Evolutionary conservation across 1,284 basidiomycete genomes (phyloP), one percentile per base, ranked within the genome.

Genomic region (Xerocomus nothofagi): DNA sequence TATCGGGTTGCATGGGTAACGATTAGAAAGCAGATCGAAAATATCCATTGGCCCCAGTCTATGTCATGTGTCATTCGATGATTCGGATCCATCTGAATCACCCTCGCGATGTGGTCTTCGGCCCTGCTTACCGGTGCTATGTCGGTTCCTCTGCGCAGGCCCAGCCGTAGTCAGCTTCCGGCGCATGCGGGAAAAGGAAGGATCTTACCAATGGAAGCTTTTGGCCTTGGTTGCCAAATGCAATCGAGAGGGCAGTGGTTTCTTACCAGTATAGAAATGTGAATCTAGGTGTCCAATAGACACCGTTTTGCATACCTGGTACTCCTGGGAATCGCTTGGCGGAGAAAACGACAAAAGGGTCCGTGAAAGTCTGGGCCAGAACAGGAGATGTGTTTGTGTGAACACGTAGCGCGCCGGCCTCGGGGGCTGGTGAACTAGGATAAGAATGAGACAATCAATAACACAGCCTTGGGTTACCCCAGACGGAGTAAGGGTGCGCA

Each of bases 321-420:
- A 95, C 92, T 38, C 93, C 93, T 31, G 93, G 93, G 73, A 95
- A 96, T 30, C 89, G 81, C 71, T 96, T 96, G 29, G 91, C 91
- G 4, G 91, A 93, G 70, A 80, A 95, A 2, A 96, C 94, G n/a
- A 84, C 81, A 65, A 97, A 96, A 17, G 84, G 76, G n/a, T 91
- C 84, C 40, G 91, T 91, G 65, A 88, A 92, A 3, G 86, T 82
- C 65, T 92, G 85, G 8, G 93, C 91, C 17, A 94, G 79, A 6
- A 93, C 82, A 20, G 86, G 84, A 39, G 84, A 84, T 48, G 80
- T 63, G 50, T 77, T 76, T 37, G 75, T 85, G 71, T 86, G 81
- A 50, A 88, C 79, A 44, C 75, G 73, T 39, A 69, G 63, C n/a
- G 84, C 80, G 57, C 87, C 82, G 50, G 75, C 67, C 62, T 88